Conservation (phyloP, 352 stramenopile genomes). For the Plasmopara viticola region DNA sequence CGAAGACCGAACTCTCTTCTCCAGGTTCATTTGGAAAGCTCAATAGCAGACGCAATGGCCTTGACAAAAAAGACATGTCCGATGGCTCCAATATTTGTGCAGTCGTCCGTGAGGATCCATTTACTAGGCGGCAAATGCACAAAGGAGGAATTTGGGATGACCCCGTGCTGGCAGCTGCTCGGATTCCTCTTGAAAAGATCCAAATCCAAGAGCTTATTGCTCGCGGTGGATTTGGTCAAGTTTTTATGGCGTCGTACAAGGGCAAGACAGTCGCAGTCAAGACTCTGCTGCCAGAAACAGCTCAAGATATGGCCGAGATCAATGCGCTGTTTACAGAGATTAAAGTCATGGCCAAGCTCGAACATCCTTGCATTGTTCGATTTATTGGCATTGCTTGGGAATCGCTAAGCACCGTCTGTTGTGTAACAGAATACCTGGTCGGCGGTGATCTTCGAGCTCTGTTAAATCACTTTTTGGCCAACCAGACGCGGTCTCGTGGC, state of each 20-base stretch:
- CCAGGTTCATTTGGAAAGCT: slow-evolving; percentile 20
- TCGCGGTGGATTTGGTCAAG: slow-evolving; percentile 45
- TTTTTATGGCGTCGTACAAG: slow-evolving; percentile 41
- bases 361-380: slow-evolving; percentile 54
- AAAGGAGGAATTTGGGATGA: slow-evolving; percentile 36
- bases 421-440: slow-evolving; percentile 45
- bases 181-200: slow-evolving; percentile 44
- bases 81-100: slow-evolving; percentile 10
- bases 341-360: slow-evolving; percentile 48
- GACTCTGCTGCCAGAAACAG: slow-evolving; percentile 39
- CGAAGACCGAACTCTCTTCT: slow-evolving; percentile 11
- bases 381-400: slow-evolving; percentile 68
- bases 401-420: slow-evolving; percentile 32
- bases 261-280: slow-evolving; percentile 50
- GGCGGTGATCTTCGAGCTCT: slow-evolving; percentile 37
- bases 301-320: slow-evolving; percentile 48
- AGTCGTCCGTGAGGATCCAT: slow-evolving; percentile 11
- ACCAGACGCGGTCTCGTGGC: slow-evolving; percentile 21
- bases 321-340: slow-evolving; percentile 45
- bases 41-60: slow-evolving; percentile 6
- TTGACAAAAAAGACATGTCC: background rate
- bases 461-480: slow-evolving; percentile 30
- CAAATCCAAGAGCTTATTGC: slow-evolving; percentile 34
- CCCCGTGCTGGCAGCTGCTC: slow-evolving; percentile 26
- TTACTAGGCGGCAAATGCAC: slow-evolving; percentile 20